phyloP scores from a whole-genome alignment of 1,284 basidiomycete genomes.

The Schizophyllum commune region DNA sequence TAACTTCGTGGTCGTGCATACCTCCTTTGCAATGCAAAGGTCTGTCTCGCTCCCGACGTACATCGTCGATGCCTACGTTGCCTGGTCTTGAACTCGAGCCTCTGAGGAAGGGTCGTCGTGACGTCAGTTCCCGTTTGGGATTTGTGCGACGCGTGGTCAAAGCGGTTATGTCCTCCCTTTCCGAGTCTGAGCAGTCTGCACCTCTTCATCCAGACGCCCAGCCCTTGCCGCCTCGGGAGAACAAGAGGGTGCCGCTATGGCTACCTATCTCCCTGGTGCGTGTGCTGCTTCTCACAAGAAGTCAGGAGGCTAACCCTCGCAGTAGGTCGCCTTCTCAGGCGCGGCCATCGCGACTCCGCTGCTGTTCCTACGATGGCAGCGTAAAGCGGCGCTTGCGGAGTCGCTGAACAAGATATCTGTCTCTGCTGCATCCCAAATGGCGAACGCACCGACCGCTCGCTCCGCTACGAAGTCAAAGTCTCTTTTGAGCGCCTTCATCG shows the following conservation, averaged over 20 bases:
- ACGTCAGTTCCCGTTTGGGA: neutral
- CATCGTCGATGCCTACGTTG: no score
- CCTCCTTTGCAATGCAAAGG: no score
- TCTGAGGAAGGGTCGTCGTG: neutral
- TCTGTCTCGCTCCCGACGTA: no score
- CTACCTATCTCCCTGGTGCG: neutral
- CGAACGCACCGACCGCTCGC: neutral
- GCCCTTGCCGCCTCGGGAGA: neutral
- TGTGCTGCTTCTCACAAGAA: neutral
- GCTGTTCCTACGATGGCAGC: neutral
- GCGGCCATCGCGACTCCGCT: neutral
- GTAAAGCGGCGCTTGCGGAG: neutral
- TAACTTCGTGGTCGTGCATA: no score
- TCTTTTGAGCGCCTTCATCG: neutral
- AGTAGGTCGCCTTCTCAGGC: neutral
- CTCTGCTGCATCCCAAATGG: neutral
- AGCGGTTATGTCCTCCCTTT: neutral
- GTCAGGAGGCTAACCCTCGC: neutral
- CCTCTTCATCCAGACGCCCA: neutral
- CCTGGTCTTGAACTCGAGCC: no score
- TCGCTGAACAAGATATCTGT: neutral
- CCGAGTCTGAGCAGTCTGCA: neutral
- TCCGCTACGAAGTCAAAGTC: neutral
- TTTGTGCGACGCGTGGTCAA: neutral
- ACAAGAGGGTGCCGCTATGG: neutral